phyloP scores from a whole-genome alignment of 2,329 filamentous ascomycete genomes.

The Aspergillus neotritici region DNA sequence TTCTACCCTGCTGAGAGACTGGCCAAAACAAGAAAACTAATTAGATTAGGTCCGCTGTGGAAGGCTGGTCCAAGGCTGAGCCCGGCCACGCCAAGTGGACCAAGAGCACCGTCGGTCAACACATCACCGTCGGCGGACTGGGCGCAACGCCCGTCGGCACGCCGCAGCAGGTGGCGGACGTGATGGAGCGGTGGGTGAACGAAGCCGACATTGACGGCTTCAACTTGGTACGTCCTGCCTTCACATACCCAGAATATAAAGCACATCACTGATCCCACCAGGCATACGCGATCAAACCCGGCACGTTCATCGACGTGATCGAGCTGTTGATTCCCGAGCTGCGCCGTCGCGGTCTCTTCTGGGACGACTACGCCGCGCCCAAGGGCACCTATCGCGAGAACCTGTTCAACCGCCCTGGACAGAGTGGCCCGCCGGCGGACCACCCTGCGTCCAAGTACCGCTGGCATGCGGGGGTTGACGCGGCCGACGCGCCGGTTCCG shows the following conservation, averaged over 20 bases:
- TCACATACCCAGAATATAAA: neutral
- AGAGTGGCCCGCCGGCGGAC: conserved; percentile 29
- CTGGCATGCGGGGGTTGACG: conserved; percentile 34
- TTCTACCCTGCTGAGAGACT: neutral
- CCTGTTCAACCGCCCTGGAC: conserved; percentile 27
- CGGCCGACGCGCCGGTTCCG: conserved; percentile 25
- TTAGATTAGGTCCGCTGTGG: conserved; percentile 42
- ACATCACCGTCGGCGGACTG: conserved; percentile 63
- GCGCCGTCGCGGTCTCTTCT: conserved; percentile 47
- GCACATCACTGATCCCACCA: conserved; percentile 20
- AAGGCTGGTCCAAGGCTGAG: conserved; percentile 49
- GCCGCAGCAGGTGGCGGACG: conserved; percentile 59
- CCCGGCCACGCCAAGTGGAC: conserved; percentile 64
- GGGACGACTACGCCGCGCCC: conserved; percentile 34
- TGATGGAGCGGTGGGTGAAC: conserved; percentile 60
- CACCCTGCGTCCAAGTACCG: conserved; percentile 35
- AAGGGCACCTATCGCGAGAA: conserved; percentile 40
- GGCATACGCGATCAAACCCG: conserved; percentile 62
- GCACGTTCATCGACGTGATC: conserved; percentile 62
- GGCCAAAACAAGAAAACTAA: conserved; percentile 3
- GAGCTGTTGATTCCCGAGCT: conserved; percentile 62
- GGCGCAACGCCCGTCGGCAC: conserved; percentile 62
- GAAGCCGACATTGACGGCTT: conserved; percentile 71
- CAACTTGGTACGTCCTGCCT: conserved; percentile 55
- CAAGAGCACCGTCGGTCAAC: conserved; percentile 62